phyloP scores from a whole-genome alignment of 2,329 filamentous ascomycete genomes.

The Lachnellula cervina region DNA sequence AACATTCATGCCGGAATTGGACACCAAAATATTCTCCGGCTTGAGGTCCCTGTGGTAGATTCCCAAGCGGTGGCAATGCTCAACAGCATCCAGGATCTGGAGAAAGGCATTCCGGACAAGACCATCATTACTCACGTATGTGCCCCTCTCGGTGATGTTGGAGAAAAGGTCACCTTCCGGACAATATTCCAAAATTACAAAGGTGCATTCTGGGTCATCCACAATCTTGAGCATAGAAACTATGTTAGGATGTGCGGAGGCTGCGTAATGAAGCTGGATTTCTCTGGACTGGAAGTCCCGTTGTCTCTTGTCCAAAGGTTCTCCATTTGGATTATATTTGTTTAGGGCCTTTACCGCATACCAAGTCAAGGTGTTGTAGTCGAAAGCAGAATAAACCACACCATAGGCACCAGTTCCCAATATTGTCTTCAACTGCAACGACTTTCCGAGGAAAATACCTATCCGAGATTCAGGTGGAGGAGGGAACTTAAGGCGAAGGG shows the following conservation, averaged over 20 bases:
- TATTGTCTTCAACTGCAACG: conserved; percentile 74
- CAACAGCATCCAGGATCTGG: conserved; percentile 93
- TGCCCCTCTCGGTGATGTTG: conserved; percentile 93
- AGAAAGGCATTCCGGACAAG: conserved; percentile 85
- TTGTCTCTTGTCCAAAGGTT: conserved; percentile 75
- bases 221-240: conserved; percentile 92
- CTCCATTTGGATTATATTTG: conserved; percentile 72
- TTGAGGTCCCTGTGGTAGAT: conserved; percentile 98
- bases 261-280: conserved; percentile 85
- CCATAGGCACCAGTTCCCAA: conserved; percentile 94
- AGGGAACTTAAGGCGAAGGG: conserved; percentile 4
- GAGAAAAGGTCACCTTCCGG: conserved; percentile 94
- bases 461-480: conserved; percentile 74
- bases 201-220: conserved; percentile 87
- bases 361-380: conserved; percentile 61
- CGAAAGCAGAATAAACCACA: conserved; percentile 88
- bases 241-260: conserved; percentile 85
- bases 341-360: conserved; percentile 97
- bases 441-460: conserved; percentile 67
- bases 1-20: conserved; percentile 80
- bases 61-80: conserved; percentile 86
- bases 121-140: conserved; percentile 88
- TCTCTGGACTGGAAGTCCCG: conserved; percentile 88
- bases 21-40: conserved; percentile 95
- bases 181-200: conserved; percentile 94